Evolutionary conservation across 306 rosid species (phyloP), one percentile per base, ranked within the genome.

Genomic region (Cicer cuneatum): DNA sequence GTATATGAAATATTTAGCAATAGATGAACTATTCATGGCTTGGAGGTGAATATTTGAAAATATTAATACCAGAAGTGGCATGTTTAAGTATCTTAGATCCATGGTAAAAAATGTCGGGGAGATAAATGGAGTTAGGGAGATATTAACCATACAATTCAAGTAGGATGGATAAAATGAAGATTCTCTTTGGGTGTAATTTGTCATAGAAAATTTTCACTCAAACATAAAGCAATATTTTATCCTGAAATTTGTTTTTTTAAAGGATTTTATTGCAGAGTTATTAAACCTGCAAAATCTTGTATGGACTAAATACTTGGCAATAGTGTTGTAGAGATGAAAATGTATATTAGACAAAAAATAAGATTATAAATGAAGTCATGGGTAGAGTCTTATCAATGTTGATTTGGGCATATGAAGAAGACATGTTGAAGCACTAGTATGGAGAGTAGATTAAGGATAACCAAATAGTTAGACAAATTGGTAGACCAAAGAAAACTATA

Each of bases 111-210:
- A 57, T 57, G 14, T 5, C 15, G 8, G 40, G 38, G 63, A 21
- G 40, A 4, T 57, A 24, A 10, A 57, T 8, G 1, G 63, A 24
- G 63, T 10, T 11, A 57, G 10, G 6, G 63, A 24, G 63, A 24
- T 11, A 57, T 57, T 56, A 11, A 9, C 37, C 63, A 35, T 60
- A 58, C 3, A 16, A 58, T 58, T 33, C 66, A 35, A 13, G 45
- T n/a, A 12, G 45, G 66, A n/a, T 35, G 66, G 45, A 60, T 37
- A 39, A 35, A 35, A 60, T 60, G 45, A n/a, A 60, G 45, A 35
- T 13, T 12, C 35, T 6, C 1, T 60, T 60, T 35, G 1, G 41
- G 66, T 60, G 66, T 60, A 60, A 13, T 35, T 59, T 60, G 43
- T 35, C 6, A 7, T 35, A 35, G 45, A 60, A 33, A 58, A 59